phyloP scores from a whole-genome alignment of 2,329 filamentous ascomycete species.

The Neoascochyta sp. region DNA sequence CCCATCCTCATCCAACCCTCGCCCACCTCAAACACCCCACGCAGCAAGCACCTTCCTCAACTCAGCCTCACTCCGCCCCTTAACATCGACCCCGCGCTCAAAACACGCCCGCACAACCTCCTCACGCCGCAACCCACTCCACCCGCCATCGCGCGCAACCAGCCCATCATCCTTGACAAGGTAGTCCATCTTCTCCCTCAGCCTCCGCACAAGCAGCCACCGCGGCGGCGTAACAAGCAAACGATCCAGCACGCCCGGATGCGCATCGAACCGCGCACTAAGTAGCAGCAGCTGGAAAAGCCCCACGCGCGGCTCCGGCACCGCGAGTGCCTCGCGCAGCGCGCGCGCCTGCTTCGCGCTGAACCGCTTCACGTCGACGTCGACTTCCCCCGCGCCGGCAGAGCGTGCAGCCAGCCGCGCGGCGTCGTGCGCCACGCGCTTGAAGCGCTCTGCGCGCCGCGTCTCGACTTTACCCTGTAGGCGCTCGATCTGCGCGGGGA shows the following conservation, averaged over 20 bases:
- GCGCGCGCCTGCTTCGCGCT: slow-evolving; percentile 3
- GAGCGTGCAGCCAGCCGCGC: slow-evolving; percentile 12
- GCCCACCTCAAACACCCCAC: too few relatives aligned
- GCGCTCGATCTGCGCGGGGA: slow-evolving; percentile 70
- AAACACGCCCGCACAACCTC: slow-evolving; percentile 69
- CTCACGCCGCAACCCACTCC: slow-evolving; percentile 53
- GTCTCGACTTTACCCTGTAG: slow-evolving; percentile 52
- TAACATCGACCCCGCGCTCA: slow-evolving; percentile 45
- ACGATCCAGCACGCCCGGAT: slow-evolving; percentile 38
- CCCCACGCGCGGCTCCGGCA: slow-evolving; percentile 1
- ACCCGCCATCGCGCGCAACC: slow-evolving; percentile 61
- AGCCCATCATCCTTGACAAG: slow-evolving; percentile 68
- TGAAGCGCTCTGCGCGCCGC: slow-evolving; percentile 18
- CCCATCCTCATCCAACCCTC: too few relatives aligned
- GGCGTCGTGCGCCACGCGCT: slow-evolving; percentile 13
- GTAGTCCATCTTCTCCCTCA: slow-evolving; percentile 57
- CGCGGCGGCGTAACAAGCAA: slow-evolving; percentile 41
- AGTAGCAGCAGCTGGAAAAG: slow-evolving; percentile 18
- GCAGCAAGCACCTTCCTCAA: slow-evolving; percentile 20
- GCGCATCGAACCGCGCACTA: slow-evolving; percentile 20
- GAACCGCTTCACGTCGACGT: slow-evolving; percentile 1
- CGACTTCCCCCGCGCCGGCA: slow-evolving; percentile 1
- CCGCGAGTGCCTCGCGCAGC: slow-evolving; percentile 4
- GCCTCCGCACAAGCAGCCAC: slow-evolving; percentile 53
- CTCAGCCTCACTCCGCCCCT: slow-evolving; percentile 27